Evolutionary conservation across 345 rosid species (phyloP).

Genomic region (Microcos paniculata): DNA sequence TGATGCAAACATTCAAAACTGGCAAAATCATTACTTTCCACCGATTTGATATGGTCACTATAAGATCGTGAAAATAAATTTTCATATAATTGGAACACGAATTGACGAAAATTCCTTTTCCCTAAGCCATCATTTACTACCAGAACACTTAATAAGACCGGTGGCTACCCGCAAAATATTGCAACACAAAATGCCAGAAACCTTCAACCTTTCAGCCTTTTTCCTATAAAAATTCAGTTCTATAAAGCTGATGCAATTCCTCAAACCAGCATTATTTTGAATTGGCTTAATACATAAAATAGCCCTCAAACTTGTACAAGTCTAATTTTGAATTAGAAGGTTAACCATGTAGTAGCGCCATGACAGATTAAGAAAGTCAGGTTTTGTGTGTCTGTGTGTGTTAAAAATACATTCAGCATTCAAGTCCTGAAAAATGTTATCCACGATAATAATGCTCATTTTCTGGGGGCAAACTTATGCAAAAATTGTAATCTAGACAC

Average conservation of each 20-base stretch:
- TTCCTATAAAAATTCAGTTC: not conserved
- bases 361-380: not conserved
- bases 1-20: not conserved
- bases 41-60: not conserved
- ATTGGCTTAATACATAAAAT: too few species aligned
- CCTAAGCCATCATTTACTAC: conserved; percentile 5
- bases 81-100: not conserved
- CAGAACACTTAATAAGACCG: conserved; percentile 1
- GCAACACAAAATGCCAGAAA: not conserved
- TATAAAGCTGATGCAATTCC: not conserved
- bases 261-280: too few species aligned
- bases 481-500: not conserved
- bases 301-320: too few species aligned
- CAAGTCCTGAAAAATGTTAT: not conserved
- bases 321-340: not conserved
- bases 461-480: not conserved
- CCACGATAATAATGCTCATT: not conserved
- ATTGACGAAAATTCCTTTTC: not conserved
- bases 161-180: conserved; percentile 1
- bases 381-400: not conserved
- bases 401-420: not conserved
- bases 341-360: not conserved
- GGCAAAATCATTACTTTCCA: not conserved
- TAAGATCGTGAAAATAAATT: too few species aligned
- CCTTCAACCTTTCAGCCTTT: not conserved